Percentiles rank a stretch among this genome's conserved stretches.
Conservation (phyloP, 208 protist genomes). For the Trypanosoma caninum region DNA sequence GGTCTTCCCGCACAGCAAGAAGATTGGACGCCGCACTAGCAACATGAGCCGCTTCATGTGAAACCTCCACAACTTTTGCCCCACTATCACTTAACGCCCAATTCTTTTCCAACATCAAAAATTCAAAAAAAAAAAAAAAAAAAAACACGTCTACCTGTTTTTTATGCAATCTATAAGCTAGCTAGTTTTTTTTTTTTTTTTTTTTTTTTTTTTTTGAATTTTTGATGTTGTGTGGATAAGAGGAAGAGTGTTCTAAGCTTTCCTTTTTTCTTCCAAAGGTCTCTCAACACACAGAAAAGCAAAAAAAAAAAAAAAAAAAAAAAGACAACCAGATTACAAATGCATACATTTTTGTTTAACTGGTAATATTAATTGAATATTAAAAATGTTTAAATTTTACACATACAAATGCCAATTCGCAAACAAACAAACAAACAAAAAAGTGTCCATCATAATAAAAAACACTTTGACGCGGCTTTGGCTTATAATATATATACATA, state of each 20-base stretch:
- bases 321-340: slow-evolving; percentile 3
- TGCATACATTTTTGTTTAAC: too few relatives aligned
- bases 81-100: slow-evolving; percentile 59
- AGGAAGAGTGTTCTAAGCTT: too few relatives aligned
- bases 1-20: slow-evolving; percentile 54
- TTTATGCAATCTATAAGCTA: too few relatives aligned
- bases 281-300: not conserved
- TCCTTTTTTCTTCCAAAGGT: too few relatives aligned
- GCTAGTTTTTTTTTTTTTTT: too few relatives aligned
- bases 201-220: too few relatives aligned
- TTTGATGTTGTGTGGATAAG: too few relatives aligned
- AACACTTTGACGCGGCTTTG: too few relatives aligned
- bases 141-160: too few relatives aligned
- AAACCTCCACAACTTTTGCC: slow-evolving; percentile 60
- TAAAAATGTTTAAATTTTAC: not conserved
- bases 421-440: not conserved
- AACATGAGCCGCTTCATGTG: slow-evolving; percentile 53
- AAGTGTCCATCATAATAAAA: too few relatives aligned
- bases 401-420: too few relatives aligned
- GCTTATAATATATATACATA: too few relatives aligned
- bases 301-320: not conserved
- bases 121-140: not conserved
- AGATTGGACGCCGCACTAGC: slow-evolving; percentile 66
- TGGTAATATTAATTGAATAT: not conserved
- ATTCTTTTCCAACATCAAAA: slow-evolving; percentile 49